Evolutionary conservation across 306 rosid genomes (phyloP), one percentile per base, ranked within the genome.

Genomic region (Glycyrrhiza uralensis): DNA sequence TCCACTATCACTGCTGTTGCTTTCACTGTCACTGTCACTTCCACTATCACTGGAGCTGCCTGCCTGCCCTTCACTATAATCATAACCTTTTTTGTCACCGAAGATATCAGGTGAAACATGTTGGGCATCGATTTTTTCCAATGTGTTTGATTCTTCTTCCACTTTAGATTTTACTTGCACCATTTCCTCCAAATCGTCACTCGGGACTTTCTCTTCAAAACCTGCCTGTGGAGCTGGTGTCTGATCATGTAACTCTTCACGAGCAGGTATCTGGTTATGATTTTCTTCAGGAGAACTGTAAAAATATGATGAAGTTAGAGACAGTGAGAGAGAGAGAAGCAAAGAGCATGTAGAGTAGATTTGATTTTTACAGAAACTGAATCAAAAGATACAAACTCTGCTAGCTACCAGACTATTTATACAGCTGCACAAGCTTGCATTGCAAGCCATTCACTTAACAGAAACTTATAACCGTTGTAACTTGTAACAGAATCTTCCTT

Each of bases 1-100:
- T 75, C 83, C 96, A 72, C 88, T 89, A 46, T 85, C 96, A 12
- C 95, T 89, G 84, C 96, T 94, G 82, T 89, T 89, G 79, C 96
- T 89, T n/a, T 81, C 97, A 69, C 94, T 90, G 26, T 88, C 97
- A 63, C 93, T 90, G 86, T 84, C 97, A 71, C 96, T 93, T 56
- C 88, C 97, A 68, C 92, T 91, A 19, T 81, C 92, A 74, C 96
- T 89, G 32, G 97, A 87, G 84, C 91, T 91, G 47, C 83, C 97
- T 15, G 79, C 91, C 60, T 66, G 87, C 55, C 85, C 90, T 79
- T 87, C 97, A 84, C 78, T 86, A 59, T 81, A 26, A 50, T 88
- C 96, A 66, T 97, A 83, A 66, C 82, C 79, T 72, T 79, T 89
- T 80, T 80, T 89, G 54, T 84, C 93, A 84, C 78, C 89, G 56